A percentile compares a stretch with the other conserved stretches of the same genome.
phyloP scores from a whole-genome alignment of 805 yeast genomes.

The Teunomyces panamensis region DNA sequence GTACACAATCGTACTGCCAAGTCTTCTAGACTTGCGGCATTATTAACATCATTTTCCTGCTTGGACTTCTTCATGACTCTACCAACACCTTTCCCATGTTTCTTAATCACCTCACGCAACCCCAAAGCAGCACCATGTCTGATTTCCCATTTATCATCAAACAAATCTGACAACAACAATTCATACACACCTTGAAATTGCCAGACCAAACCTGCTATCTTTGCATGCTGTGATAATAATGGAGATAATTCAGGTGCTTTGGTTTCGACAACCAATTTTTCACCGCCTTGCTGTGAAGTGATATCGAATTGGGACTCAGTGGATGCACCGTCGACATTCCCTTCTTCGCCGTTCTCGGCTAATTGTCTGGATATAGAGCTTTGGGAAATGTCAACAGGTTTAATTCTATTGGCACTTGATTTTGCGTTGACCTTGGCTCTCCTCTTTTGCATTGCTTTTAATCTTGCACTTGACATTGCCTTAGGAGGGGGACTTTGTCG shows the following conservation, averaged over 20 bases:
- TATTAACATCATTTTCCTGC: slow-evolving; percentile 63
- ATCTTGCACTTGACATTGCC: slow-evolving; percentile 61
- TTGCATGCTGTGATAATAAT: slow-evolving; percentile 65
- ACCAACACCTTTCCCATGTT: slow-evolving; percentile 85
- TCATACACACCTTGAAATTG: slow-evolving; percentile 93
- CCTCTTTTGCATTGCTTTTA: slow-evolving; percentile 92
- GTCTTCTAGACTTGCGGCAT: slow-evolving; percentile 76
- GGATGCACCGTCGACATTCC: slow-evolving; percentile 3
- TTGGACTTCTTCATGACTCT: slow-evolving; percentile 62
- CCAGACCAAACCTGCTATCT: slow-evolving; percentile 79
- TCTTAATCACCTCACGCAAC: slow-evolving; percentile 75
- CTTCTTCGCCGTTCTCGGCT: slow-evolving; percentile 39
- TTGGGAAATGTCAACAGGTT: slow-evolving; percentile 67
- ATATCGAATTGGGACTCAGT: slow-evolving; percentile 49
- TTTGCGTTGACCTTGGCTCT: slow-evolving; percentile 74
- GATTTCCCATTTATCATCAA: slow-evolving; percentile 87
- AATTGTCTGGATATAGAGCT: slow-evolving; percentile 61
- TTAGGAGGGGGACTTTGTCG: slow-evolving; percentile 18
- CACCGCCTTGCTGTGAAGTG: slow-evolving; percentile 77
- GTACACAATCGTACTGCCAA: slow-evolving; percentile 81
- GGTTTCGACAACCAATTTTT: slow-evolving; percentile 81
- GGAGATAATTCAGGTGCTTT: slow-evolving; percentile 63
- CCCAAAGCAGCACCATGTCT: slow-evolving; percentile 97
- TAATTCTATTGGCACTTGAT: slow-evolving; percentile 39
- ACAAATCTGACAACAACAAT: slow-evolving; percentile 70